Evolutionary conservation across 1,139 yeast genomes (phyloP).

Genomic region (Geotrichum candidum): DNA sequence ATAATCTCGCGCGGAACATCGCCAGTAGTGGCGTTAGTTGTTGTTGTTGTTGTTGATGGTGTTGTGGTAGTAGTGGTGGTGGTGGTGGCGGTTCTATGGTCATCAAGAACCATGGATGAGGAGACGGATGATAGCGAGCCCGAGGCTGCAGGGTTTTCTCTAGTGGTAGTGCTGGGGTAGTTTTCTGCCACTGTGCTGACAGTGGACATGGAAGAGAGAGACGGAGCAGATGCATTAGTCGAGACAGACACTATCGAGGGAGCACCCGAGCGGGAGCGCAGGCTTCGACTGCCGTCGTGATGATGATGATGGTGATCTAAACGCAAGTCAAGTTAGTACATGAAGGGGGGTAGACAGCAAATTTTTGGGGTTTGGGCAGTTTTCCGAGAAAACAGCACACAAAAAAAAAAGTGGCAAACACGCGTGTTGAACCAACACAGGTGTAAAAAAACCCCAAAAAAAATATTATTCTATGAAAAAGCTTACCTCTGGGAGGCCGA

Average conservation of each 20-base stretch:
- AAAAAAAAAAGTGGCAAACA: neutral
- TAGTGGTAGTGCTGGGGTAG: constrained; percentile 15
- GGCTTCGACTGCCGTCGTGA: neutral
- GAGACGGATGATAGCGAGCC: constrained; percentile 13
- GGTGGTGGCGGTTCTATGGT: constrained; percentile 1
- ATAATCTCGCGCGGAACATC: neutral
- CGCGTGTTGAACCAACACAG: neutral
- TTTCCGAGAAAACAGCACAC: neutral
- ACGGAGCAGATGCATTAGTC: constrained; percentile 1
- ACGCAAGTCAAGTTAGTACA: neutral
- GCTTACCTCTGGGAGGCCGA: constrained; percentile 13
- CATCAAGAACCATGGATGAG: constrained; percentile 13
- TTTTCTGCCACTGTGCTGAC: constrained; percentile 11
- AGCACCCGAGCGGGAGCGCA: constrained; percentile 11
- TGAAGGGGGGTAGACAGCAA: neutral
- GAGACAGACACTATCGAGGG: constrained; percentile 16
- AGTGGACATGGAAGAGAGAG: constrained; percentile 14
- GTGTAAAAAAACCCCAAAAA: neutral
- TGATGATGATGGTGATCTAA: neutral
- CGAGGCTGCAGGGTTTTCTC: constrained; percentile 13
- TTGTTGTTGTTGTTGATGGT: neutral
- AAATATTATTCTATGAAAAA: neutral
- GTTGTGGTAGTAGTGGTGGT: neutral
- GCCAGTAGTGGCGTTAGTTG: neutral
- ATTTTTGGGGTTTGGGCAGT: constrained; percentile 2